Percentiles rank a stretch among this genome's conserved stretches.
Evolutionary conservation across 139 green algal genomes (phyloP).

Genomic region (Pleodorina starrii): DNA sequence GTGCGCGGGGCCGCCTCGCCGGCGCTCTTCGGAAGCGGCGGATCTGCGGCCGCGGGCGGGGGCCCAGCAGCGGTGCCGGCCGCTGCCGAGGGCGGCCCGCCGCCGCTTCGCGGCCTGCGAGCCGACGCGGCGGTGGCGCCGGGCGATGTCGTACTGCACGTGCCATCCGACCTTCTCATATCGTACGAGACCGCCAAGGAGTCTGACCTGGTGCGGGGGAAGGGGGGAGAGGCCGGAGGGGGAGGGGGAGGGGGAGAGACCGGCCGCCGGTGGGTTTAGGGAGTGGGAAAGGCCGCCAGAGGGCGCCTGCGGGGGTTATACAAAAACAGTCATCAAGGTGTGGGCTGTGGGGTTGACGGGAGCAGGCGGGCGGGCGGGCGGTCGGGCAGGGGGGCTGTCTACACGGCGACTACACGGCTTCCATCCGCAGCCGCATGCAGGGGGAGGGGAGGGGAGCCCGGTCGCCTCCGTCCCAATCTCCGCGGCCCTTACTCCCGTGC

Average conservation of each 20-base stretch:
- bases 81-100: not conserved
- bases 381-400: too few species aligned
- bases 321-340: too few species aligned
- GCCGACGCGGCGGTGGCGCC: conserved; percentile 56
- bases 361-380: too few species aligned
- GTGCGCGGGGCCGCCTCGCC: conserved; percentile 16
- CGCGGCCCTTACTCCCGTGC: too few species aligned
- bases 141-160: conserved; percentile 58
- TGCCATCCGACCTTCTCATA: conserved; percentile 69
- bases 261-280: not conserved
- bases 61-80: not conserved
- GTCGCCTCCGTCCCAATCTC: too few species aligned
- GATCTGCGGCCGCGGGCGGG: too few species aligned
- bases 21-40: conserved; percentile 35
- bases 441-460: too few species aligned
- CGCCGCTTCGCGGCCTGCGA: conserved; percentile 63
- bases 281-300: too few species aligned
- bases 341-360: too few species aligned
- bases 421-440: too few species aligned
- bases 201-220: conserved; percentile 72
- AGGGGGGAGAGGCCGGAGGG: not conserved
- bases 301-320: too few species aligned
- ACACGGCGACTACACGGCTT: too few species aligned
- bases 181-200: conserved; percentile 67
- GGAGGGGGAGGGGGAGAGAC: not conserved